These are phyloP conservation scores for Ehretia macrophylla DNA, from an alignment of 257 asterid genomes.

Conservation along the genomic window DNA sequence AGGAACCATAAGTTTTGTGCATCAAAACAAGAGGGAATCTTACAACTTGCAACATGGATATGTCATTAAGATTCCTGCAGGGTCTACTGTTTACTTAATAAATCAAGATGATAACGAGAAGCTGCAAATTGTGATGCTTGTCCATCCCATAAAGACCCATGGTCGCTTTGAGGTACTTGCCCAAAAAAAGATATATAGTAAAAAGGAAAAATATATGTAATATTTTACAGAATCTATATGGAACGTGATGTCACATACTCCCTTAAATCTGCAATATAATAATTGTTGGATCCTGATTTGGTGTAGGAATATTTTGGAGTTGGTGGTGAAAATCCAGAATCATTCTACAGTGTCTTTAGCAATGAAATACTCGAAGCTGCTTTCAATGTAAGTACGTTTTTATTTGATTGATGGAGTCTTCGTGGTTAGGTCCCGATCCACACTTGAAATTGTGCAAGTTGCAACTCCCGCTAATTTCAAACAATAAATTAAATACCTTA, in stretches of 20 bases:
- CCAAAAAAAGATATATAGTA: background rate
- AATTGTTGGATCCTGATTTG: background rate
- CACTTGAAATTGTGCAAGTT: too few species aligned
- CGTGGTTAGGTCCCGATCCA: too few species aligned
- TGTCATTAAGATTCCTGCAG: conserved; percentile 33
- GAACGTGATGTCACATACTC: too few species aligned
- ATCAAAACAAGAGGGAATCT: conserved; percentile 18
- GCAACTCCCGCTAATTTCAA: too few species aligned
- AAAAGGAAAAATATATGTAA: background rate
- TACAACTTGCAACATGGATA: conserved; percentile 34
- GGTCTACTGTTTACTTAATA: conserved; percentile 27
- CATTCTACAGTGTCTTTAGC: conserved; percentile 43
- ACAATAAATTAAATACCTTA: too few species aligned
- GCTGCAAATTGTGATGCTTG: conserved; percentile 26
- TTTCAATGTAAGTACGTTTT: conserved; percentile 29
- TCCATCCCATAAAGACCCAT: conserved; percentile 32
- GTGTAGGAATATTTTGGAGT: conserved; percentile 40
- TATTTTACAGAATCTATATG: too few species aligned
- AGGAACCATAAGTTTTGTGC: conserved; percentile 23
- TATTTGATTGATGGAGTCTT: too few species aligned
- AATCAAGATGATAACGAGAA: conserved; percentile 29
- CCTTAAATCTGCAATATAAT: too few species aligned
- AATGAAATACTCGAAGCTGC: conserved; percentile 43
- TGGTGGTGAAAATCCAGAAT: conserved; percentile 35
- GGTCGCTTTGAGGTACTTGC: conserved; percentile 32